These are phyloP conservation scores for Rhodotorula sp. DNA, from an alignment of 1,284 basidiomycete species.

Conservation along the genomic window DNA sequence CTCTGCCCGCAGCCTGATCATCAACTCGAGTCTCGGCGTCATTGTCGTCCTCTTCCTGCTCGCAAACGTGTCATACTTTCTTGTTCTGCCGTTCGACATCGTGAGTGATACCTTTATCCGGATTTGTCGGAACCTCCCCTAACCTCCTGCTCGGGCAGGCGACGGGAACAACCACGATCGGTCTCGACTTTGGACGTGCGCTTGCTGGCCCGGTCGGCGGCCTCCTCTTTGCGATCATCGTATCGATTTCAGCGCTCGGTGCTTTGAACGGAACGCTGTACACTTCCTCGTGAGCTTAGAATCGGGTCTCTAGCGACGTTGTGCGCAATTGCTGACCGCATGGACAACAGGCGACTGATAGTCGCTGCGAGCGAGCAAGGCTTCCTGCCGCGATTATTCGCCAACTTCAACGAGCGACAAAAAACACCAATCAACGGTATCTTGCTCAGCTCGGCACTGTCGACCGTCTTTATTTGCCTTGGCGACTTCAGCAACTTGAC, in stretches of 20 bases:
- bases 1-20: slow-evolving; percentile 50
- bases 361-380: slow-evolving; percentile 84
- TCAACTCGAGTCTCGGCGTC: slow-evolving; percentile 80
- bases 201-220: slow-evolving; percentile 83
- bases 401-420: slow-evolving; percentile 66
- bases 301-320: not conserved
- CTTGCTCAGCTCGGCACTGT: slow-evolving; percentile 67
- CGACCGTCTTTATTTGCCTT: slow-evolving; percentile 71
- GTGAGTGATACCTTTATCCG: not conserved
- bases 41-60: slow-evolving; percentile 59
- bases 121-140: not conserved
- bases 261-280: slow-evolving; percentile 83
- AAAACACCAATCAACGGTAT: slow-evolving; percentile 84
- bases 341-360: slow-evolving; percentile 65
- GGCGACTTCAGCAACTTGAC: slow-evolving; percentile 70
- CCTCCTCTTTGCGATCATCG: slow-evolving; percentile 80
- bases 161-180: slow-evolving; percentile 66
- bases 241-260: slow-evolving; percentile 91
- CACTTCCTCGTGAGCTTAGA: slow-evolving; percentile 57
- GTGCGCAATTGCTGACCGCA: slow-evolving; percentile 6
- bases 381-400: slow-evolving; percentile 79
- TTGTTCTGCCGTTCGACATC: slow-evolving; percentile 66
- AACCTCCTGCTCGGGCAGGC: not conserved
- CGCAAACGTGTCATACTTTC: slow-evolving; percentile 87
- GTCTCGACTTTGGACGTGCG: slow-evolving; percentile 76